These are phyloP conservation scores for Odontarrhena argentea DNA, from an alignment of 345 rosid genomes.

Conservation along the genomic window DNA sequence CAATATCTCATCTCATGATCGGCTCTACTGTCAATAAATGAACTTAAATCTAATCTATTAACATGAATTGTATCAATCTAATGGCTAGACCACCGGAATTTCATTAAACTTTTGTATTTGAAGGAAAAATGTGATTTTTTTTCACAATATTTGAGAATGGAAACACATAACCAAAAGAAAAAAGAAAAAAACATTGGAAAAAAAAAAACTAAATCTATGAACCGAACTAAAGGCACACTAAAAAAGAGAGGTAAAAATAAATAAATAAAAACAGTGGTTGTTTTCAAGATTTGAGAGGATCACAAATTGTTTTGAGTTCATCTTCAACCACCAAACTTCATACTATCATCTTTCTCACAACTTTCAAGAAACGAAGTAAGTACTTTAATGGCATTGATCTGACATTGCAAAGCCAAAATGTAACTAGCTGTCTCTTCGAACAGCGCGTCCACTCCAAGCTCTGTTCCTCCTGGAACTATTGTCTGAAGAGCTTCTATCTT, in stretches of 20 bases:
- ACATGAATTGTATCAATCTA: constrained; percentile 5
- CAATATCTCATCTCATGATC: no score
- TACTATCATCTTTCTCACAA: constrained; percentile 43
- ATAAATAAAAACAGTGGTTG: constrained; percentile 6
- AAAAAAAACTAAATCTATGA: constrained; percentile 20
- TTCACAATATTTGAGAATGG: neutral
- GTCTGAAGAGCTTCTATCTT: constrained; percentile 70
- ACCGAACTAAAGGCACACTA: constrained; percentile 18
- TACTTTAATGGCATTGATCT: constrained; percentile 60
- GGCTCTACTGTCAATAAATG: no score
- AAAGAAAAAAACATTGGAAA: neutral
- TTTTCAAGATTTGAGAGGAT: constrained; percentile 18
- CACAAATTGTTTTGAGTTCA: neutral
- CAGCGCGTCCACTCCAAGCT: constrained; percentile 55
- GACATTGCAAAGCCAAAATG: constrained; percentile 59
- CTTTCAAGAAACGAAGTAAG: constrained; percentile 55
- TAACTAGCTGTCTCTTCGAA: constrained; percentile 74
- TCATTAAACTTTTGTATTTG: neutral
- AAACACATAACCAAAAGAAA: neutral
- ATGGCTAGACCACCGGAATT: constrained; percentile 6
- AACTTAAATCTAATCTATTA: neutral
- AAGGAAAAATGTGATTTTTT: neutral
- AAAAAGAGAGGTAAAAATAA: constrained; percentile 14
- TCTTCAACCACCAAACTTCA: constrained; percentile 57
- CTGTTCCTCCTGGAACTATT: constrained; percentile 72